These are phyloP conservation scores for Neurospora sp. DNA, from an alignment of 495 filamentous ascomycete genomes.

Conservation along the genomic window DNA sequence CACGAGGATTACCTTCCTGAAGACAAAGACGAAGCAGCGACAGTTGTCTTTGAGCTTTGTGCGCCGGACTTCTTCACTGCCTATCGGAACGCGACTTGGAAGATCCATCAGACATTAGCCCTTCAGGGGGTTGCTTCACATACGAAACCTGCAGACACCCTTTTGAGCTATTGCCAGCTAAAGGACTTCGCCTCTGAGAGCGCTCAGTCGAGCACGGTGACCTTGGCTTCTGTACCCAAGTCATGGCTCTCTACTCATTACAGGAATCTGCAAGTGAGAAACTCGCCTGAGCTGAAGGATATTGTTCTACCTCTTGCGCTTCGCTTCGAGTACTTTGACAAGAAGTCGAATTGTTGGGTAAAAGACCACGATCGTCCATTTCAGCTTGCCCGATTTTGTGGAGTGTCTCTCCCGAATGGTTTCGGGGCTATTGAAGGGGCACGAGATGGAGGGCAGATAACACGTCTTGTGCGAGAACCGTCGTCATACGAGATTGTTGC, in stretches of 20 bases:
- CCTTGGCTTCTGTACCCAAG: conserved; percentile 24
- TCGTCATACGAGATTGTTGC: conserved; percentile 49
- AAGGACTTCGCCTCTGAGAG: conserved; percentile 1
- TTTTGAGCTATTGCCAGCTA: conserved; percentile 14
- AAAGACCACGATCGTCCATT: not conserved
- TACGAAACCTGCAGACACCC: conserved; percentile 7
- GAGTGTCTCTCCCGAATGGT: not conserved
- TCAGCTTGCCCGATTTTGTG: not conserved
- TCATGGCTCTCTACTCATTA: conserved; percentile 11
- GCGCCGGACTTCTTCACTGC: conserved; percentile 26
- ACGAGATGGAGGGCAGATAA: not conserved
- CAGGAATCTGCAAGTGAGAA: not conserved
- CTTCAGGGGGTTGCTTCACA: not conserved
- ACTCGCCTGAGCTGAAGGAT: not conserved
- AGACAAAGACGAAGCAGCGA: conserved; percentile 15
- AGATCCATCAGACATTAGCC: conserved; percentile 18
- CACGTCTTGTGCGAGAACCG: conserved; percentile 19
- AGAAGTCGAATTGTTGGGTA: not conserved
- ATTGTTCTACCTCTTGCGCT: conserved; percentile 10
- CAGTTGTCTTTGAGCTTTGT: conserved; percentile 35
- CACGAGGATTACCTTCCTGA: conserved; percentile 40
- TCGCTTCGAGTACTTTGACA: conserved; percentile 19
- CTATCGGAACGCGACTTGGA: conserved; percentile 40
- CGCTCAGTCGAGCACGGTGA: conserved; percentile 5
- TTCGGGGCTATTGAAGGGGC: not conserved